Percentiles rank a stretch among this genome's conserved stretches.
Evolutionary conservation across 345 rosid genomes (phyloP).

Genomic region (Fremontodendron californicum): DNA sequence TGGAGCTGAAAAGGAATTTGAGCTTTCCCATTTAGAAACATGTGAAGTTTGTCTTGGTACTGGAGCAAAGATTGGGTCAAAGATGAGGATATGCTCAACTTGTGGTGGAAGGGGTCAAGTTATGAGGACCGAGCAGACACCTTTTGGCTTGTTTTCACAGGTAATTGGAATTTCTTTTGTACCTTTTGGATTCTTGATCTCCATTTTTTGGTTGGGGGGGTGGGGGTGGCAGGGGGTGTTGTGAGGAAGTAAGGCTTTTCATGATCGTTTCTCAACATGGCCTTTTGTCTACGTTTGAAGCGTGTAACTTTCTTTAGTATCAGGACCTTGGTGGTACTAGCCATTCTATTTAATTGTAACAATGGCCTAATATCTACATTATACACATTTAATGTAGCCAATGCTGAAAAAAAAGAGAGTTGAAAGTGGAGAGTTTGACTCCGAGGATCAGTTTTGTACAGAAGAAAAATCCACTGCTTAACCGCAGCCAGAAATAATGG

Average conservation of each 20-base stretch:
- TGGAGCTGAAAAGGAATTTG: conserved; percentile 92
- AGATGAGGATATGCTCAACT: conserved; percentile 88
- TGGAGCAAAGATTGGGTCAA: conserved; percentile 91
- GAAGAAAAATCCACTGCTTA: background rate
- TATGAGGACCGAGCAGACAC: conserved; percentile 97
- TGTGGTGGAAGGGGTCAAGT: conserved; percentile 99
- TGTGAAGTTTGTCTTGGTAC: conserved; percentile 83
- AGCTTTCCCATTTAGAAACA: conserved; percentile 90
- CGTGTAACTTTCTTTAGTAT: background rate
- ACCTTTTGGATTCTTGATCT: conserved; percentile 1
- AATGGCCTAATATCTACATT: conserved; percentile 3
- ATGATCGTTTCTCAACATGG: conserved; percentile 2
- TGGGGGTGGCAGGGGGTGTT: background rate
- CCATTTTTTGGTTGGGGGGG: background rate
- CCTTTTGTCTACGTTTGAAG: background rate
- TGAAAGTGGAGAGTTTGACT: background rate
- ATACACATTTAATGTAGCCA: background rate
- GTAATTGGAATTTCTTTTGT: conserved; percentile 35
- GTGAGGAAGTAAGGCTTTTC: background rate
- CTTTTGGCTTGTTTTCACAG: conserved; percentile 97
- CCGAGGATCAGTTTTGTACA: background rate
- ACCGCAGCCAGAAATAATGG: background rate
- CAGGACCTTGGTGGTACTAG: background rate
- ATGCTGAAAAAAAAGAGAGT: background rate
- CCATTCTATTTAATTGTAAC: background rate